These are phyloP conservation scores for Aegilops tauschii DNA, from an alignment of 176 grass and related monocot genomes.

Conservation along the genomic window DNA sequence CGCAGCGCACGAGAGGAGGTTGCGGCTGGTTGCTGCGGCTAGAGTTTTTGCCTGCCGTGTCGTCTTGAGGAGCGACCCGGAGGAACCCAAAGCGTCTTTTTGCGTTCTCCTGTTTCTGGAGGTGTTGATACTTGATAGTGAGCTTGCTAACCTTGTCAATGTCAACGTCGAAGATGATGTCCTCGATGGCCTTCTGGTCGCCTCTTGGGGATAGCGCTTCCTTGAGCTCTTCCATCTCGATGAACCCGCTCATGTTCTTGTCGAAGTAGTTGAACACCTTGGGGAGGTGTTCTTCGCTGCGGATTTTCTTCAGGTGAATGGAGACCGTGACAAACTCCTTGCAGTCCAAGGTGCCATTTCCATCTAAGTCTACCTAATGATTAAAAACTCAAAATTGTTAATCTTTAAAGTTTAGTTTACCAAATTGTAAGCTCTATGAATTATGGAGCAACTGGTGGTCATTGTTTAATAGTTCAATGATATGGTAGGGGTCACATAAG, in stretches of 20 bases:
- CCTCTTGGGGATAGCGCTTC: slow-evolving; percentile 70
- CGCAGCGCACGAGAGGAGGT: too few species aligned
- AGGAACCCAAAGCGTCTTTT: not conserved
- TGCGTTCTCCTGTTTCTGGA: not conserved
- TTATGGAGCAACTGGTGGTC: not conserved
- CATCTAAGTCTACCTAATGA: slow-evolving; percentile 69
- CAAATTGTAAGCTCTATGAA: not conserved
- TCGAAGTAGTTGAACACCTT: slow-evolving; percentile 84
- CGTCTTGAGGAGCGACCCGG: not conserved
- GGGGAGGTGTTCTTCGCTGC: slow-evolving; percentile 72
- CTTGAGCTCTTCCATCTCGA: slow-evolving; percentile 81
- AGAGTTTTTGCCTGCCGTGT: too few species aligned
- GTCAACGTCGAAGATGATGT: slow-evolving; percentile 78
- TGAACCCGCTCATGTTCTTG: slow-evolving; percentile 78
- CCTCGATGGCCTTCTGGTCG: slow-evolving; percentile 64
- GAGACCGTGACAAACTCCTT: slow-evolving; percentile 92
- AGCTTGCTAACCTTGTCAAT: slow-evolving; percentile 57
- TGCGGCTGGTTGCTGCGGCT: too few species aligned
- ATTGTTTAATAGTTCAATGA: not conserved
- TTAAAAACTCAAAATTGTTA: slow-evolving; percentile 9
- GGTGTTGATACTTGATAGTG: not conserved
- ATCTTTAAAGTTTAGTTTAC: not conserved
- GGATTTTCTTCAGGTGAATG: slow-evolving; percentile 82
- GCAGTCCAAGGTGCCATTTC: slow-evolving; percentile 76
- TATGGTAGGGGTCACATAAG: not conserved